Percentiles rank a stretch among this genome's conserved stretches.
phyloP scores from a whole-genome alignment of 192 early-diverging fungal species.

The Backusella tarrabulga region DNA sequence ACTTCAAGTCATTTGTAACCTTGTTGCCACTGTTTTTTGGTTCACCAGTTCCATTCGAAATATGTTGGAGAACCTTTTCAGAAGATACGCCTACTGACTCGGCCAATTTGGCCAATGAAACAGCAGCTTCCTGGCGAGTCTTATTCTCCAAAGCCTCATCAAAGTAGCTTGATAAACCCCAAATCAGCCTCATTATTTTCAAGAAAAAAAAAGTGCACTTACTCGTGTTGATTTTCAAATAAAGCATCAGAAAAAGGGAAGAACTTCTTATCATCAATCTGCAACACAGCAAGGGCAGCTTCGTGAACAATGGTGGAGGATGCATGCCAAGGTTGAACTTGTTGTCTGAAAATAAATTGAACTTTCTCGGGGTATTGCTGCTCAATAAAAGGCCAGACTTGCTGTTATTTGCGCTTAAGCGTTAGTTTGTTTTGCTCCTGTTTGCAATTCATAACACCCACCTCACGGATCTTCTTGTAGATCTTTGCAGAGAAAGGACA shows the following conservation, averaged over 20 bases:
- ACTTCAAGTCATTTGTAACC: slow-evolving; percentile 68
- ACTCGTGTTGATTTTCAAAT: slow-evolving; percentile 61
- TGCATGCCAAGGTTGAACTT: slow-evolving; percentile 87
- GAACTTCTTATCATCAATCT: slow-evolving; percentile 54
- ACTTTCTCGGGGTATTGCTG: slow-evolving; percentile 42
- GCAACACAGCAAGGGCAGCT: slow-evolving; percentile 70
- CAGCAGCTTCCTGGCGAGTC: slow-evolving; percentile 55
- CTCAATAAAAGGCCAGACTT: slow-evolving; percentile 55
- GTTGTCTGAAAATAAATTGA: slow-evolving; percentile 74
- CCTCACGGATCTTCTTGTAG: slow-evolving; percentile 47
- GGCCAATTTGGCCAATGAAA: slow-evolving; percentile 49
- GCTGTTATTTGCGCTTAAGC: slow-evolving; percentile 15
- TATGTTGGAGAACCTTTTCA: slow-evolving; percentile 42
- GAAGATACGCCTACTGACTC: slow-evolving; percentile 44
- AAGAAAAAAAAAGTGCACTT: not conserved
- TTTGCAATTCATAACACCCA: not conserved
- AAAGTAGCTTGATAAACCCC: slow-evolving; percentile 44
- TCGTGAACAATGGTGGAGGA: slow-evolving; percentile 72
- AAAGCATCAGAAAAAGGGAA: slow-evolving; percentile 49
- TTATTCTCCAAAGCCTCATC: slow-evolving; percentile 60
- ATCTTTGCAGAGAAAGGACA: slow-evolving; percentile 69
- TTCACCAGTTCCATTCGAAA: slow-evolving; percentile 44
- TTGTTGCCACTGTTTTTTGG: slow-evolving; percentile 65
- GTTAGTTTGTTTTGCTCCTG: not conserved
- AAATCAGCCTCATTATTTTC: not conserved